phyloP scores from a whole-genome alignment of 2,329 filamentous ascomycete genomes.

The Cordyceps militaris region DNA sequence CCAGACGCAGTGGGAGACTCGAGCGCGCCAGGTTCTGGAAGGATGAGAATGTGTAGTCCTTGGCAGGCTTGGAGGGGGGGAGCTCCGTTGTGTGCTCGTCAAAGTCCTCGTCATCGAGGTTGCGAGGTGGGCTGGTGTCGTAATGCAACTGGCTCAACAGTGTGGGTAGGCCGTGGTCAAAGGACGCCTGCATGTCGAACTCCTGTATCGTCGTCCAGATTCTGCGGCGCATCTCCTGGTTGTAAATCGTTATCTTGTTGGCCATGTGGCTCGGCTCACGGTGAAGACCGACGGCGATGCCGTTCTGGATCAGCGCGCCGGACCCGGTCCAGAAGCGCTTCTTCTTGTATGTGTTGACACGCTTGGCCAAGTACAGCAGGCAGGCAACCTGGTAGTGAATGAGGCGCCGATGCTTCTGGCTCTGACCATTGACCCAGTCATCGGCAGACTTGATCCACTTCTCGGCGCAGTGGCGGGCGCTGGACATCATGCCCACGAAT shows the following conservation, averaged over 20 bases:
- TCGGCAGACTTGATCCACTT: slow-evolving; percentile 51
- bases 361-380: slow-evolving; percentile 53
- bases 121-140: slow-evolving; percentile 48
- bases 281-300: slow-evolving; percentile 52
- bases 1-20: slow-evolving; percentile 48
- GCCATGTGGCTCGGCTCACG: slow-evolving; percentile 50
- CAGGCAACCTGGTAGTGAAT: slow-evolving; percentile 56
- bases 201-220: slow-evolving; percentile 56
- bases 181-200: slow-evolving; percentile 55
- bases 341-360: slow-evolving; percentile 57
- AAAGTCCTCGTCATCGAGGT: slow-evolving; percentile 52
- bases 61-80: slow-evolving; percentile 43
- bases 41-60: slow-evolving; percentile 51
- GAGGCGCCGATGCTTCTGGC: slow-evolving; percentile 53
- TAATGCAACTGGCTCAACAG: slow-evolving; percentile 50
- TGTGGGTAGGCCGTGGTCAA: slow-evolving; percentile 53
- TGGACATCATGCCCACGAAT: slow-evolving; percentile 52
- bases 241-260: slow-evolving; percentile 49
- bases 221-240: slow-evolving; percentile 54
- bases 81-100: slow-evolving; percentile 45
- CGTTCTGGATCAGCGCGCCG: slow-evolving; percentile 49
- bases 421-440: slow-evolving; percentile 47
- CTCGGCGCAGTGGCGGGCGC: slow-evolving; percentile 46
- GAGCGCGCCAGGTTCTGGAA: slow-evolving; percentile 52
- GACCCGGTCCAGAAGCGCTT: slow-evolving; percentile 56